These are phyloP conservation scores for Orobanche coerulescens DNA, from an alignment of 257 asterid genomes.

Conservation along the genomic window DNA sequence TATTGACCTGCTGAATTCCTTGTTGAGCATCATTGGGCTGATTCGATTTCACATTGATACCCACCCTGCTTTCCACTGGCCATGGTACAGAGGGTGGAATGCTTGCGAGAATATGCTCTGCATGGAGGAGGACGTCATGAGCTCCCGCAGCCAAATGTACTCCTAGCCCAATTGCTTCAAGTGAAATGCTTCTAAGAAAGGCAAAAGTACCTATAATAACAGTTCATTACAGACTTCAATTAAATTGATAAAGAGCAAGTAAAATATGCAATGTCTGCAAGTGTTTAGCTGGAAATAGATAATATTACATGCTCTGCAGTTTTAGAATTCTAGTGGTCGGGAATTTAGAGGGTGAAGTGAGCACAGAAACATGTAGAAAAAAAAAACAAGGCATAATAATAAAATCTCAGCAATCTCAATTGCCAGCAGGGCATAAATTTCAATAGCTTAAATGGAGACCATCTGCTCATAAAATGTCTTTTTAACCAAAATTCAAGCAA, in stretches of 20 bases:
- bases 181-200: constrained; percentile 84
- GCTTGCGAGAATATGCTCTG: constrained; percentile 71
- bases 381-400: neutral
- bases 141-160: constrained; percentile 96
- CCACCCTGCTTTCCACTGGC: constrained; percentile 50
- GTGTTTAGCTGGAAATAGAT: constrained; percentile 1
- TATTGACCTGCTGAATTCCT: constrained; percentile 85
- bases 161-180: constrained; percentile 94
- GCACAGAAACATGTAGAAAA: too few relatives aligned
- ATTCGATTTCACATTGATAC: constrained; percentile 60
- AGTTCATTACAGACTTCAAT: constrained; percentile 12
- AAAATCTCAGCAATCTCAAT: neutral
- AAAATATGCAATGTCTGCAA: neutral
- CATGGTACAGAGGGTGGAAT: constrained; percentile 79
- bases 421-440: constrained; percentile 2
- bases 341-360: neutral
- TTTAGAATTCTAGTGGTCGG: neutral
- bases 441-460: neutral
- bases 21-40: constrained; percentile 90
- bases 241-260: neutral
- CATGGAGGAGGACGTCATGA: constrained; percentile 88
- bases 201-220: constrained; percentile 66
- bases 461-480: neutral
- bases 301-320: neutral
- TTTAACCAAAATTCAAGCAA: neutral